A percentile compares a stretch with the other conserved stretches of the same genome.
Evolutionary conservation across 2,329 filamentous ascomycete genomes (phyloP).

Genomic region (Cercospora zeina): DNA sequence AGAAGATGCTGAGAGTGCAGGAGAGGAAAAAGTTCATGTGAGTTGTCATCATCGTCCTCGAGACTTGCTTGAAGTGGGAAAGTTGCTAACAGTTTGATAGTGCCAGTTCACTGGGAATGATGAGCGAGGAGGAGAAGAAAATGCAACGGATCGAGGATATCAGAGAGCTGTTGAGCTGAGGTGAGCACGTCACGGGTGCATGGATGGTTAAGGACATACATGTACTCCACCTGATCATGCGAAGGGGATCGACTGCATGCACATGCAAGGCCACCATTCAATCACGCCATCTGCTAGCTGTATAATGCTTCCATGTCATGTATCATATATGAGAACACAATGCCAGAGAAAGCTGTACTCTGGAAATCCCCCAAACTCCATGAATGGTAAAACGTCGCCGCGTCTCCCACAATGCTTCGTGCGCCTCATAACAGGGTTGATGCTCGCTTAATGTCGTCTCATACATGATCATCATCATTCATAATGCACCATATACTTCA

Average conservation of each 20-base stretch:
- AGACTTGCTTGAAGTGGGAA: neutral
- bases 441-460: neutral
- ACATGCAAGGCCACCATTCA: neutral
- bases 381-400: neutral
- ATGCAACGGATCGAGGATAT: slow-evolving; percentile 90
- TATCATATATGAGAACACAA: slow-evolving; percentile 2
- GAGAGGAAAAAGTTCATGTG: slow-evolving; percentile 95
- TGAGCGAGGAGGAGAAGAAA: slow-evolving; percentile 90
- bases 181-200: neutral
- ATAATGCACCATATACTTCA: slow-evolving; percentile 31
- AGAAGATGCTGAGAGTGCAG: slow-evolving; percentile 90
- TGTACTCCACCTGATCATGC: neutral
- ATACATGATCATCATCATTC: slow-evolving; percentile 11
- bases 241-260: neutral
- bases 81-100: slow-evolving; percentile 53
- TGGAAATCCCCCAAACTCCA: neutral
- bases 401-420: neutral
- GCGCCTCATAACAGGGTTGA: neutral
- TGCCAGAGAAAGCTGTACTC: neutral
- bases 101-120: slow-evolving; percentile 92
- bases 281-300: neutral
- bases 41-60: slow-evolving; percentile 47
- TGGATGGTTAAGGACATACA: neutral
- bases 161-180: slow-evolving; percentile 74
- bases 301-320: neutral